Base-by-base conservation (phyloP, 208 protist genomes). In the Trypanosoma theileri region DNA sequence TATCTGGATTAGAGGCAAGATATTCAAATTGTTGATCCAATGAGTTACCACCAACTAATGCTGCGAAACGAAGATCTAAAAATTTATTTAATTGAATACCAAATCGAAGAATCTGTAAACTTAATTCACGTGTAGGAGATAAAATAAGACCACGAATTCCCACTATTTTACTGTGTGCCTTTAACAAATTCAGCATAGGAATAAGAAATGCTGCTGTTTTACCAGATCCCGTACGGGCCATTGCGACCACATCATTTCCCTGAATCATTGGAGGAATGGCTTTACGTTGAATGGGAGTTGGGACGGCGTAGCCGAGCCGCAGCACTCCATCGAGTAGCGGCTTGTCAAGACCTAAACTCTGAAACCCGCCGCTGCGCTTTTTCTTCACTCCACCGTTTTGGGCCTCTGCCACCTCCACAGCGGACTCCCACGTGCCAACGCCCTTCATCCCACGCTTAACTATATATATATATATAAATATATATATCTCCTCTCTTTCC, bases 201-300 rank as follows among this genome's bases (percentile, higher is more conserved):
- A 99, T 93, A 4, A 99, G 80, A 75, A 99, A 99, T 8, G 99
- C 98, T 7, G 96, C 98, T 7, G 98, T 99, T 77, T 99, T 99
- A 42, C 98, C 99, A 10, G 97, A 99, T 57, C 99, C 99, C 14
- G 99, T 99, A 56, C 98, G 89, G 3, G 99, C 98, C 98, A 99
- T 99, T 41, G 97, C 99, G 2, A 99, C 98, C 0, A 99, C 90
- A 75, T 99, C 99, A 45, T 86, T 89, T 40, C 98, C 98, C 48
- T 96, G 88, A 57, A 97, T 71, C 79, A 97, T 85, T 0, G 96
- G 73, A 1, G 96, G 96, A 66, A 99, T 98, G 0, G 92, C 88
- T 76, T 99, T 98, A 63, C 98, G 89, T 86, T 99, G 99, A 72
- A 99, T 99, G 11, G 99, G 99, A 13, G 99, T 99, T 8, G 99